Base-by-base conservation (phyloP, 106 monocot genomes). In the Iris macrosiphon region DNA sequence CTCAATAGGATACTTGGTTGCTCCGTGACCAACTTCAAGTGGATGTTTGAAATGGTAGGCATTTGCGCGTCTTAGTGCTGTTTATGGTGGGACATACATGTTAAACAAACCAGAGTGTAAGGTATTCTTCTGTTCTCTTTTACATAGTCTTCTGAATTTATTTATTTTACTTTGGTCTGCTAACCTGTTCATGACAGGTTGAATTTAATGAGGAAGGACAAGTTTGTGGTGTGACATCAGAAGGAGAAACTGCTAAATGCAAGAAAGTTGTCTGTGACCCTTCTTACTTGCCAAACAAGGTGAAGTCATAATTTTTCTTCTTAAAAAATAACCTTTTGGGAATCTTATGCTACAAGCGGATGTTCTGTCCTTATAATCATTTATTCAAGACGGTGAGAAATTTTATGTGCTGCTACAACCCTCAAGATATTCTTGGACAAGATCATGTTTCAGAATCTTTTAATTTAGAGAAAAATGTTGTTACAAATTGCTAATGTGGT, bases 191-290 rank as follows among this genome's bases (percentile, higher is more conserved):
- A 43, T 46, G 18, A 7, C 45, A 85, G 91, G 91, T 91, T 37
- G 91, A 85, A 64, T 91, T 85, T 50, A 63, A 91, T 59, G 78
- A 73, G 25, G 84, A 75, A 70, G 91, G 91, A 42, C 74, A 85
- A 69, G 91, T 67, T 46, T 82, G 71, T 67, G 85, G 91, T 38
- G 91, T 91, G 66, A 91, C 91, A 46, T 90, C 90, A 27, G 84
- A 90, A 75, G 90, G 90, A 7, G 90, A 90, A 78, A 90, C 90
- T 55, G 90, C 90, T 14, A 77, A 52, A 56, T 90, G 90, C 69
- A 93, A 87, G 63, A 93, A 93, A 72, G 65, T 93, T 45, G 93
- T 93, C 4, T 93, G 93, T 67, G 93, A 93, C 66, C 88, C 88
- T 56, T 94, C 88, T 24, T 94, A 94, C 70, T 76, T 94, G 14